These are phyloP conservation scores for Tulasnella sp. DNA, from an alignment of 768 basidiomycete species.

Conservation along the genomic window DNA sequence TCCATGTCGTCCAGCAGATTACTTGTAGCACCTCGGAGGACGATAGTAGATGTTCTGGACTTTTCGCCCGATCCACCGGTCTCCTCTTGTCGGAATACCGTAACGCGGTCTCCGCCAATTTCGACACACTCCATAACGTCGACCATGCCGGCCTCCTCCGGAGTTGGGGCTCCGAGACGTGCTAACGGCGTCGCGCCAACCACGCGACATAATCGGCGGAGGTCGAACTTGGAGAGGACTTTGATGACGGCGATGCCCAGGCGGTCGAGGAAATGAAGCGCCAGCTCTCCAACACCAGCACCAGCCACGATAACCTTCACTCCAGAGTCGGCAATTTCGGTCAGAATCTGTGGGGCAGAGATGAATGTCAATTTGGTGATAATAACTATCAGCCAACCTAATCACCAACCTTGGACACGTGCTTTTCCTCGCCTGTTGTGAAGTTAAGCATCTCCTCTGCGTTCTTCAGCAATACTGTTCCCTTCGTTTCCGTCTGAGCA, in stretches of 20 bases:
- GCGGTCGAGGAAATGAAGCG: constrained; percentile 93
- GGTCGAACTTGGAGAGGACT: constrained; percentile 96
- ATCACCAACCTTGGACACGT: constrained; percentile 68
- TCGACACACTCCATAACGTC: constrained; percentile 95
- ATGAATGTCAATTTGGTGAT: background rate
- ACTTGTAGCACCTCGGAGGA: constrained; percentile 89
- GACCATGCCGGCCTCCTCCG: constrained; percentile 91
- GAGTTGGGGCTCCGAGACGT: constrained; percentile 89
- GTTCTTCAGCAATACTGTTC: constrained; percentile 92
- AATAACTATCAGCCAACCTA: background rate
- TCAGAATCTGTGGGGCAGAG: constrained; percentile 63
- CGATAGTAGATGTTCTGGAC: constrained; percentile 88
- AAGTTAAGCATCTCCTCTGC: constrained; percentile 98
- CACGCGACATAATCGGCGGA: constrained; percentile 89
- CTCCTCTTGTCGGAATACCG: constrained; percentile 86
- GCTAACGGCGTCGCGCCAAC: constrained; percentile 95
- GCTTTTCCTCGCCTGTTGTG: constrained; percentile 91
- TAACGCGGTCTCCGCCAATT: constrained; percentile 96
- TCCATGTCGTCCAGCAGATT: constrained; percentile 95
- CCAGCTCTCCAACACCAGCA: constrained; percentile 88
- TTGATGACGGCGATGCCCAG: constrained; percentile 93
- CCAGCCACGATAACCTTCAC: constrained; percentile 93
- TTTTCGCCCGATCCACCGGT: constrained; percentile 60
- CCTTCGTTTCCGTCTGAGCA: constrained; percentile 97
- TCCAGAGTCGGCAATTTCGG: constrained; percentile 94